Percentiles rank a stretch among this genome's conserved stretches.
These are phyloP conservation scores for Papiliotrema nemorosa DNA, from an alignment of 1,284 basidiomycete genomes.

Conservation along the genomic window DNA sequence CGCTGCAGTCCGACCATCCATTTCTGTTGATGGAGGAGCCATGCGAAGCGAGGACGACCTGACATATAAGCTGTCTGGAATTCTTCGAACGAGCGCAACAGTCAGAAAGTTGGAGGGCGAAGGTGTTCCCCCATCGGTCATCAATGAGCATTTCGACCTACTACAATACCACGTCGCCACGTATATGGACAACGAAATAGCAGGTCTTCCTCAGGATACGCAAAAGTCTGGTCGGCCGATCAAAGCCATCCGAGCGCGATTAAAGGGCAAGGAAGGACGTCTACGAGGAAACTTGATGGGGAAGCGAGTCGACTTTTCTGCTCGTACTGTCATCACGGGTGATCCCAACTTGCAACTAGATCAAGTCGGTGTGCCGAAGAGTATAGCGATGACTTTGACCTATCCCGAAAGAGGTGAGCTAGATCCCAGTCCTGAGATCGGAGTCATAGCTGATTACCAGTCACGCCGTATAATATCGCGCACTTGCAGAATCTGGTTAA, in stretches of 20 bases:
- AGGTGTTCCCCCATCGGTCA: constrained; percentile 92
- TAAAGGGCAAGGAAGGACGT: constrained; percentile 99
- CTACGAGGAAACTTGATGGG: constrained; percentile 98
- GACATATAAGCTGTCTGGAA: constrained; percentile 96
- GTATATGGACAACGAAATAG: constrained; percentile 99
- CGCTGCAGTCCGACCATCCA: constrained; percentile 95
- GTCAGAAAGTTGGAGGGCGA: constrained; percentile 93
- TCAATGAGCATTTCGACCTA: constrained; percentile 93
- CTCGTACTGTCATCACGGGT: constrained; percentile 98
- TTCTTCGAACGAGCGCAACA: constrained; percentile 91
- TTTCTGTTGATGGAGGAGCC: constrained; percentile 91
- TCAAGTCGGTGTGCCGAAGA: constrained; percentile 95
- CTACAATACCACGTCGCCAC: constrained; percentile 98
- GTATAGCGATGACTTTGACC: constrained; percentile 96
- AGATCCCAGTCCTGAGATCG: neutral
- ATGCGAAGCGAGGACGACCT: constrained; percentile 97
- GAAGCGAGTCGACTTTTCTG: constrained; percentile 99
- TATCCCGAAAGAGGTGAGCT: constrained; percentile 86
- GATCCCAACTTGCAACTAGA: constrained; percentile 96
- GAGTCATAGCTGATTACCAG: constrained; percentile 49
- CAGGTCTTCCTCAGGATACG: constrained; percentile 93
- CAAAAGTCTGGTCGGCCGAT: constrained; percentile 98
- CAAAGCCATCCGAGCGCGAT: constrained; percentile 94
- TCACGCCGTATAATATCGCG: constrained; percentile 95
- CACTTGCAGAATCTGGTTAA: constrained; percentile 95